These are phyloP conservation scores for Mycosphaerella sp. DNA, from an alignment of 2,329 filamentous ascomycete genomes.

Conservation along the genomic window DNA sequence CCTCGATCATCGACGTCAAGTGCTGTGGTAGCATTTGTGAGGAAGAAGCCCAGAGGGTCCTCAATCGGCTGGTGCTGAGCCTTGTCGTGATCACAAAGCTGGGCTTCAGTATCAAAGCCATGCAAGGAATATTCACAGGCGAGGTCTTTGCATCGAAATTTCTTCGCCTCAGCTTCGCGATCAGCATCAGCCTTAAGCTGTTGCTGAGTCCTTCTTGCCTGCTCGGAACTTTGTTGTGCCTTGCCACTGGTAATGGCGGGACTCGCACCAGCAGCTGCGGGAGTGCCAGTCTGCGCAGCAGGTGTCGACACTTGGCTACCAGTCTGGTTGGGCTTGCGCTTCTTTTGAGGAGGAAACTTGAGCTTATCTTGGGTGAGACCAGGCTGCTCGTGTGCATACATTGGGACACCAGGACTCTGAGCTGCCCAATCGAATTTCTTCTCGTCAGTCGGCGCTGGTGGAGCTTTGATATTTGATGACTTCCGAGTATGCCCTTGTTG, in stretches of 20 bases:
- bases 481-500: conserved; percentile 26
- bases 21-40: conserved; percentile 45
- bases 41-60: conserved; percentile 51
- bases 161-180: conserved; percentile 38
- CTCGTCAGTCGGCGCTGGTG: conserved; percentile 33
- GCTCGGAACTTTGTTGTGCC: conserved; percentile 37
- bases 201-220: conserved; percentile 39
- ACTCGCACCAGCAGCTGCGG: conserved; percentile 36
- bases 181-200: conserved; percentile 39
- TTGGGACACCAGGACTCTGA: conserved; percentile 49
- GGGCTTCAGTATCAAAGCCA: conserved; percentile 46
- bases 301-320: conserved; percentile 40
- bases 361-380: conserved; percentile 53
- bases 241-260: conserved; percentile 36
- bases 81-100: conserved; percentile 49
- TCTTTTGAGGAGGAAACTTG: conserved; percentile 53
- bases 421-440: conserved; percentile 32
- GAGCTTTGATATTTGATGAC: conserved; percentile 26
- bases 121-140: conserved; percentile 48
- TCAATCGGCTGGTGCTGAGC: conserved; percentile 50
- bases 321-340: conserved; percentile 43
- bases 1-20: conserved; percentile 46
- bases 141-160: conserved; percentile 50
- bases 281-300: conserved; percentile 30
- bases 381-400: conserved; percentile 46